Evolutionary conservation across 2,329 filamentous ascomycete species (phyloP).

Genomic region (Stemphylium beticola): DNA sequence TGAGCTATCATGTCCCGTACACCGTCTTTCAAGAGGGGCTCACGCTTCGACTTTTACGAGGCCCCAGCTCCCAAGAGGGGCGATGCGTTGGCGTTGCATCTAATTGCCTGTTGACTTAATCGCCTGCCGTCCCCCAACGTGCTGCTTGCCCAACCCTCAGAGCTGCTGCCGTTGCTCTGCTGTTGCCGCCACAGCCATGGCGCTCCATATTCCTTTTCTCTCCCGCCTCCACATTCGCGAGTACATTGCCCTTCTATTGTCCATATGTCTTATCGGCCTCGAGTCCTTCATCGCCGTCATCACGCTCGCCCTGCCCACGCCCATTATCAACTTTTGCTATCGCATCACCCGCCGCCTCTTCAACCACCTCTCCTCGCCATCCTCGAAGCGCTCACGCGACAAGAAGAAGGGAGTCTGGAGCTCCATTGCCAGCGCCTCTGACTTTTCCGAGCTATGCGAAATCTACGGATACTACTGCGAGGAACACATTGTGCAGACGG

Average conservation of each 20-base stretch:
- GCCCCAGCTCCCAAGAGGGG: conserved; percentile 9
- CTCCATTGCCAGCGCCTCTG: conserved; percentile 83
- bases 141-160: too few relatives aligned
- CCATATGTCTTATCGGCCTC: conserved; percentile 80
- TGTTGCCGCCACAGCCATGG: conserved; percentile 36
- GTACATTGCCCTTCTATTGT: conserved; percentile 85
- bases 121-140: not conserved
- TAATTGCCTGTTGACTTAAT: conserved; percentile 1
- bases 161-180: not conserved
- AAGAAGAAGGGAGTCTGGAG: conserved; percentile 75
- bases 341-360: conserved; percentile 81
- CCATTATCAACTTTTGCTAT: conserved; percentile 84
- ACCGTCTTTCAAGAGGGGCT: conserved; percentile 2
- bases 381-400: conserved; percentile 70
- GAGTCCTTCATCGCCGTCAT: conserved; percentile 84
- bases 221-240: conserved; percentile 69
- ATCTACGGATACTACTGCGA: conserved; percentile 92
- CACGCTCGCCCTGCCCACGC: conserved; percentile 83
- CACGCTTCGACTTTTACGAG: conserved; percentile 6
- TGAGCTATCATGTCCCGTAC: conserved; percentile 7
- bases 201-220: conserved; percentile 66
- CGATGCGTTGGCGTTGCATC: conserved; percentile 11
- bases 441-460: conserved; percentile 93
- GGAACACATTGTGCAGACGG: conserved; percentile 94
- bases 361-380: conserved; percentile 75